Percentiles rank a stretch among this genome's conserved stretches.
phyloP scores from a whole-genome alignment of 2,329 filamentous ascomycete genomes.

The Phoma sp. region DNA sequence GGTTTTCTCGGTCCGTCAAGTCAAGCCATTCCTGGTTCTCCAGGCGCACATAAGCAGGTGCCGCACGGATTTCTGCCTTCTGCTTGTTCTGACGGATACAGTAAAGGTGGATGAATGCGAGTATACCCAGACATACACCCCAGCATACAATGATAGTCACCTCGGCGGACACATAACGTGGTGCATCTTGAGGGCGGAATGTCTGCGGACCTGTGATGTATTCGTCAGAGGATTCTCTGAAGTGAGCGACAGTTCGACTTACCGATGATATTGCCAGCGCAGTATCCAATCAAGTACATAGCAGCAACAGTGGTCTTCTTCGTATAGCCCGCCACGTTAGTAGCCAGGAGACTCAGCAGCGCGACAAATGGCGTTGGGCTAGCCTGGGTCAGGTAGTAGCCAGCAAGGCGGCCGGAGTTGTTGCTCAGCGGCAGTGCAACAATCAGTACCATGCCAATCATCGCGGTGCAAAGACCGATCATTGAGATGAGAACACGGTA shows the following conservation, averaged over 20 bases:
- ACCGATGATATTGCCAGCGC: slow-evolving; percentile 49
- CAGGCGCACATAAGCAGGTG: slow-evolving; percentile 64
- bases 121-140: slow-evolving; percentile 58
- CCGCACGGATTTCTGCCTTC: slow-evolving; percentile 60
- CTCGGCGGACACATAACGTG: slow-evolving; percentile 66
- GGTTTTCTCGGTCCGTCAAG: slow-evolving; percentile 70
- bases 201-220: slow-evolving; percentile 50
- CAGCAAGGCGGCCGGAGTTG: slow-evolving; percentile 64
- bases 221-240: not conserved
- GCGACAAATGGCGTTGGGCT: slow-evolving; percentile 68
- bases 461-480: slow-evolving; percentile 58
- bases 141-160: slow-evolving; percentile 68
- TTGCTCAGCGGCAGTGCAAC: slow-evolving; percentile 65
- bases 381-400: slow-evolving; percentile 69
- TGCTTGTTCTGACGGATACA: slow-evolving; percentile 64
- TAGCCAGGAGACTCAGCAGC: slow-evolving; percentile 66
- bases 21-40: slow-evolving; percentile 73
- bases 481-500: slow-evolving; percentile 64
- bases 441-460: slow-evolving; percentile 69
- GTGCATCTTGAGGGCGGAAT: slow-evolving; percentile 38
- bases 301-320: slow-evolving; percentile 66
- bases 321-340: slow-evolving; percentile 65
- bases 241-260: not conserved
- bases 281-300: slow-evolving; percentile 54
- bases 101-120: slow-evolving; percentile 69